These are phyloP conservation scores for Medicago arabica DNA, from an alignment of 306 rosid genomes.

Conservation along the genomic window DNA sequence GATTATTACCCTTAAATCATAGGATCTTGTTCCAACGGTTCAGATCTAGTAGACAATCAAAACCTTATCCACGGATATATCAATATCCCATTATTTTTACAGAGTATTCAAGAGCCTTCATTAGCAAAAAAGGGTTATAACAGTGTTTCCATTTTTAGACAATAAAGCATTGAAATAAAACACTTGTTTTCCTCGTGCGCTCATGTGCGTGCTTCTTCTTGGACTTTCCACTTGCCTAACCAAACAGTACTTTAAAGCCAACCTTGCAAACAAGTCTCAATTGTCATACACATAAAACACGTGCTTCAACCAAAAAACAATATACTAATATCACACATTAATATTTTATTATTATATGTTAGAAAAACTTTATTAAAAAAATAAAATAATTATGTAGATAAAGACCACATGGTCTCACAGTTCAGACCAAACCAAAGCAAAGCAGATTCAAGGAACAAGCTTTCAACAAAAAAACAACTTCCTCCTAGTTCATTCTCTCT, in stretches of 20 bases:
- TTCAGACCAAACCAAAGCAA: constrained; percentile 32
- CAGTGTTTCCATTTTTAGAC: not conserved
- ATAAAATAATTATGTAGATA: constrained; percentile 5
- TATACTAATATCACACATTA: not conserved
- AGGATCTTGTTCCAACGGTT: too few species aligned
- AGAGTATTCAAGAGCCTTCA: not conserved
- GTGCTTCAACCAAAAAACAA: constrained; percentile 56
- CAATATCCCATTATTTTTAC: too few species aligned
- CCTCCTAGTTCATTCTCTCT: constrained; percentile 37
- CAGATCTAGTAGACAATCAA: too few species aligned
- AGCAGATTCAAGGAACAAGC: constrained; percentile 50
- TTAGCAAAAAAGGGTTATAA: not conserved
- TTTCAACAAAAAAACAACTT: not conserved
- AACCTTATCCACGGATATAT: too few species aligned
- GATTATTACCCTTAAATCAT: too few species aligned
- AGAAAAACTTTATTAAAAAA: not conserved
- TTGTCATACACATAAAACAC: constrained; percentile 53
- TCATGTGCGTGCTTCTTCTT: not conserved
- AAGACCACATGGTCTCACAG: constrained; percentile 45
- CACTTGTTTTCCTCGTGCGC: constrained; percentile 15
- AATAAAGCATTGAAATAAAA: not conserved
- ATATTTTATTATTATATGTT: not conserved
- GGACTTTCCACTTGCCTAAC: constrained; percentile 20
- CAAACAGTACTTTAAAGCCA: constrained; percentile 1
- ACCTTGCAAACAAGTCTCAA: not conserved